A percentile compares a stretch with the other conserved stretches of the same genome.
These are phyloP conservation scores for Suhomyces taliae DNA, from an alignment of 1,139 yeast species.

Conservation along the genomic window DNA sequence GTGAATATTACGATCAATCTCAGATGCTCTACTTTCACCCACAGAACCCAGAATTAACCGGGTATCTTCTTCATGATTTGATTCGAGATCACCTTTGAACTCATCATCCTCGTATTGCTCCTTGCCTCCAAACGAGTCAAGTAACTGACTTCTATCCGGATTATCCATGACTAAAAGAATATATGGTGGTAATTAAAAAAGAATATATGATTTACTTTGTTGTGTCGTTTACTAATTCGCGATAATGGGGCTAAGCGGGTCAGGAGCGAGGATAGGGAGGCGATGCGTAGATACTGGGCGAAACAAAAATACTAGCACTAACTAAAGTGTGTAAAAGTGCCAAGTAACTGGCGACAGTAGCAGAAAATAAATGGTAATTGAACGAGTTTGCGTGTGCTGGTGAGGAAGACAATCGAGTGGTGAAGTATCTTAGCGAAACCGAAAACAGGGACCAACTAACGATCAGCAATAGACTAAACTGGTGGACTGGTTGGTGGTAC, in stretches of 20 bases:
- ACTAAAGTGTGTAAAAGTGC: no score
- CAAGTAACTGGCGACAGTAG: no score
- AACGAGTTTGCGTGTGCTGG: no score
- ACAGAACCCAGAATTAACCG: not conserved
- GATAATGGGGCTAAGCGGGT: not conserved
- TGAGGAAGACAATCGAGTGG: no score
- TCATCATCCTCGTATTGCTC: conserved; percentile 1
- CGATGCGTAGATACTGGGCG: not conserved
- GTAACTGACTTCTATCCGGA: conserved; percentile 4
- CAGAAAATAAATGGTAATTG: no score
- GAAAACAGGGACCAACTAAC: no score
- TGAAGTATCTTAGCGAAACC: no score
- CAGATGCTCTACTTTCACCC: conserved; percentile 1
- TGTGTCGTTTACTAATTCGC: not conserved
- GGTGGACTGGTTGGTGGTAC: no score
- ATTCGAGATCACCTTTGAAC: not conserved
- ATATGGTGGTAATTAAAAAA: not conserved
- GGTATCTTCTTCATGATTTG: conserved; percentile 2
- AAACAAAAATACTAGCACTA: not conserved
- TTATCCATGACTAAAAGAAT: not conserved
- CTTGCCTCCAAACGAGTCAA: conserved; percentile 9
- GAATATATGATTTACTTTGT: not conserved
- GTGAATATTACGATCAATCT: conserved; percentile 4
- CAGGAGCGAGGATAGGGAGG: not conserved
- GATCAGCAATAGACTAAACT: no score